A percentile compares a stretch with the other conserved stretches of the same genome.
Evolutionary conservation across 129 eudicot genomes (phyloP).

Genomic region (Escallonia rubra): DNA sequence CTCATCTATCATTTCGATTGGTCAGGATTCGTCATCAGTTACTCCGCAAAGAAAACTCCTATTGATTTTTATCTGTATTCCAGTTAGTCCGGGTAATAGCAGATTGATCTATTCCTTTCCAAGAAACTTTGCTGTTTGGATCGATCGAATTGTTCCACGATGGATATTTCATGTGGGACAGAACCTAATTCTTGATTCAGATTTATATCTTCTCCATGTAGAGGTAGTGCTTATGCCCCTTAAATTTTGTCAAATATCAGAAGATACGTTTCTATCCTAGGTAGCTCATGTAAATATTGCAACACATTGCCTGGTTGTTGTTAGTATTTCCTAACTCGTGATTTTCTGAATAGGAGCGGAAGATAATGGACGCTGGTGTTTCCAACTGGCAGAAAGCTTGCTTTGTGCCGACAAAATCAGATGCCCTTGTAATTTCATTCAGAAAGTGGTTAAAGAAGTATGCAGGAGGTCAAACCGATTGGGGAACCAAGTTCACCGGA

Average conservation of each 20-base stretch:
- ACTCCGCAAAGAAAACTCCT: constrained; percentile 24
- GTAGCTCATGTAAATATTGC: too few species aligned
- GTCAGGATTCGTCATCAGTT: constrained; percentile 23
- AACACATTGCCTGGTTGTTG: too few species aligned
- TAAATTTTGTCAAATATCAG: neutral
- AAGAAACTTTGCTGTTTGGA: constrained; percentile 66
- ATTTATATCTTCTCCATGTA: constrained; percentile 76
- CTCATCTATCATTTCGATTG: neutral
- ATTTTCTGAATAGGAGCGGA: constrained; percentile 46
- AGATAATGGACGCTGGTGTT: constrained; percentile 50
- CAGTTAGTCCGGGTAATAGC: constrained; percentile 89
- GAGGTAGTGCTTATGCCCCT: constrained; percentile 47
- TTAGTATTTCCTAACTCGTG: too few species aligned
- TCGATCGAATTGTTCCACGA: constrained; percentile 58
- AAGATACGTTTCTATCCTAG: too few species aligned
- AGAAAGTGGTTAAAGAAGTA: constrained; percentile 84
- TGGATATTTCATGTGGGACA: constrained; percentile 78
- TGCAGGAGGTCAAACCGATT: constrained; percentile 52
- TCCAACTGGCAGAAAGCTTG: constrained; percentile 70
- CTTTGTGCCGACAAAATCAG: constrained; percentile 81
- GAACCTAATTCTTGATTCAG: constrained; percentile 79
- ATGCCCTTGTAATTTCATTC: constrained; percentile 57
- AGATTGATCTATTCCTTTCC: constrained; percentile 69
- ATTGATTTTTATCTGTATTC: constrained; percentile 61
- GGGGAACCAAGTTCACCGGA: constrained; percentile 42